Base-by-base conservation (phyloP, 306 rosid genomes). In the Fragaria iinumae region DNA sequence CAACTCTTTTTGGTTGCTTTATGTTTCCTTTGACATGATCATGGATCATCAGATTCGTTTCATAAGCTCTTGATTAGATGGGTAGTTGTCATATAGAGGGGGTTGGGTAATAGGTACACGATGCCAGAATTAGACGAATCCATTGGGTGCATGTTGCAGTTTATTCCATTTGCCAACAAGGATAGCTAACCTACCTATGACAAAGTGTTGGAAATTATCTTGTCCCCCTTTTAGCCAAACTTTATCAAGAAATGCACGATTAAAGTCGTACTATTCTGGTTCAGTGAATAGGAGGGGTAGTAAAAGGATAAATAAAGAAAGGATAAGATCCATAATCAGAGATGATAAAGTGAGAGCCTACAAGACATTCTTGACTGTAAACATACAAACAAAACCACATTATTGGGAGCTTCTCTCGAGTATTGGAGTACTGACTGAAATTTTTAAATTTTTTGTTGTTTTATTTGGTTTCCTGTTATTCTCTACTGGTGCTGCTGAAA, bases 141-240 rank as follows among this genome's bases (percentile, higher is more conserved):
- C 39, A 32, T 14, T 32, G 0, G 21, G 48, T 44, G 3, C 70
- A 18, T 38, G 70, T 38, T 36, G 47, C 47, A 17, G 3, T 36
- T 8, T 36, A 9, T 36, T 34, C 70, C 10, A 38, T 36, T 65
- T 36, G 27, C 70, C 70, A 38, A 65, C 70, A 38, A 18, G 70
- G 70, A 66, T 16, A 66, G 45, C 70, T 66, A 66, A 66, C 48
- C 70, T 17, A 66, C 70, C 47, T 66, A 36, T 66, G 45, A 66
- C 47, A 65, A 66, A 66, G 68, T 60, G 5, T 10, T 11, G 2
- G 34, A 57, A 4, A 25, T 60, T 6, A 25, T 25, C 2, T 1
- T 4, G 66, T 27, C 8, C 38, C 44, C 68, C 43, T 16, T 59
- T 32, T 6, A 13, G 32, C 21, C 41, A 38, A 14, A 36, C 23